Percentiles rank a stretch among this genome's conserved stretches.
These are phyloP conservation scores for Eremothecium sinecaudum DNA, from an alignment of 1,139 yeast genomes.

Conservation along the genomic window DNA sequence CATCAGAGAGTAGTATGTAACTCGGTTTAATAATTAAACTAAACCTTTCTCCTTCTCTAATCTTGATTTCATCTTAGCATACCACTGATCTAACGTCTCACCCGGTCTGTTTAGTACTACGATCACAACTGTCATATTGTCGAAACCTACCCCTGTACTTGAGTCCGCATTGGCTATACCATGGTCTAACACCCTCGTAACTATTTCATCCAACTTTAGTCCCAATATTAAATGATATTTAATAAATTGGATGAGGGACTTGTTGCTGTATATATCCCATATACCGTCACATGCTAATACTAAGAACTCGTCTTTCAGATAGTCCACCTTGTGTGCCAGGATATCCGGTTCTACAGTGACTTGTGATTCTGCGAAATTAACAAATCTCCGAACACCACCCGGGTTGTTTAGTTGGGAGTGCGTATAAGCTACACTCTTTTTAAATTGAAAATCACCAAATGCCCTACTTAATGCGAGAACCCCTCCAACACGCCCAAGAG, in stretches of 20 bases:
- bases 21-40: no score
- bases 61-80: conserved; percentile 41
- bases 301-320: conserved; percentile 50
- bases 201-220: conserved; percentile 48
- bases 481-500: conserved; percentile 62
- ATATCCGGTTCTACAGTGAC: conserved; percentile 67
- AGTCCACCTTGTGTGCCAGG: conserved; percentile 40
- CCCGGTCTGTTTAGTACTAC: conserved; percentile 46
- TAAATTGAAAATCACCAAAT: conserved; percentile 68
- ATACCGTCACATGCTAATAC: conserved; percentile 71
- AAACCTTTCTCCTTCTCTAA: conserved; percentile 40
- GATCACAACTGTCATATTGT: conserved; percentile 65
- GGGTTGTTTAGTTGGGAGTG: conserved; percentile 29
- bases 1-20: no score
- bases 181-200: conserved; percentile 51
- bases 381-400: conserved; percentile 10
- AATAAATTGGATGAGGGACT: conserved; percentile 43
- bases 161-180: conserved; percentile 67
- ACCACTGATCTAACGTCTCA: conserved; percentile 48
- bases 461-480: conserved; percentile 66
- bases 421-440: conserved; percentile 36
- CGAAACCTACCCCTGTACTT: conserved; percentile 69
- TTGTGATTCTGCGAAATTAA: conserved; percentile 34
- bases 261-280: conserved; percentile 67
- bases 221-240: conserved; percentile 51